Evolutionary conservation across 495 filamentous ascomycete genomes (phyloP).

Genomic region (Talaromyces nanjingensis): DNA sequence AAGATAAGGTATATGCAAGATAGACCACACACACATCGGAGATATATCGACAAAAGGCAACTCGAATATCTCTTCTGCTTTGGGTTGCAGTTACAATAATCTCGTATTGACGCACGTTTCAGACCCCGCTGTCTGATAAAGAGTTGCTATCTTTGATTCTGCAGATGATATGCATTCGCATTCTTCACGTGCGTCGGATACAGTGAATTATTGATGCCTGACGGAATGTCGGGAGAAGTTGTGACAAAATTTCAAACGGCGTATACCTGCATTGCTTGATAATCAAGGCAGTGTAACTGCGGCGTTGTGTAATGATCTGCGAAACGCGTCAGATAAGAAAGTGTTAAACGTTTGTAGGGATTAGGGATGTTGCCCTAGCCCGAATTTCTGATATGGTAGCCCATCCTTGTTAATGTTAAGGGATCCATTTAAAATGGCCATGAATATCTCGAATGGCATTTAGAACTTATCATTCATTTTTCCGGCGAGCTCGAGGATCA

Average conservation of each 20-base stretch:
- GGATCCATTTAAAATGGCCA: neutral
- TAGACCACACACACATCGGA: neutral
- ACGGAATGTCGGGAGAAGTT: neutral
- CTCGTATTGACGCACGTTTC: neutral
- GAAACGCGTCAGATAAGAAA: neutral
- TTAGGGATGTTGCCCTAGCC: neutral
- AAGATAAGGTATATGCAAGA: neutral
- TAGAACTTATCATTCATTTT: neutral
- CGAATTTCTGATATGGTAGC: neutral
- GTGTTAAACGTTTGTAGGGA: neutral
- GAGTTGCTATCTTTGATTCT: neutral
- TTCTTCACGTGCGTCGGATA: neutral
- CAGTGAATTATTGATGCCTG: neutral
- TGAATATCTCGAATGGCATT: neutral
- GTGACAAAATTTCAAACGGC: neutral
- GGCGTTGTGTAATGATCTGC: neutral
- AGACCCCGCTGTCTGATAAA: neutral
- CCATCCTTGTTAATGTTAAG: neutral
- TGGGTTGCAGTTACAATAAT: neutral
- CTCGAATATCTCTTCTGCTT: neutral
- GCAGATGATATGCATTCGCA: neutral
- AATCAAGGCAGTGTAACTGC: neutral
- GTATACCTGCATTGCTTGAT: neutral
- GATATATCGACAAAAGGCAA: neutral
- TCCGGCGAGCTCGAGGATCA: neutral